phyloP scores from a whole-genome alignment of 2,329 filamentous ascomycete genomes.

The Ophiocordyceps robertsii region DNA sequence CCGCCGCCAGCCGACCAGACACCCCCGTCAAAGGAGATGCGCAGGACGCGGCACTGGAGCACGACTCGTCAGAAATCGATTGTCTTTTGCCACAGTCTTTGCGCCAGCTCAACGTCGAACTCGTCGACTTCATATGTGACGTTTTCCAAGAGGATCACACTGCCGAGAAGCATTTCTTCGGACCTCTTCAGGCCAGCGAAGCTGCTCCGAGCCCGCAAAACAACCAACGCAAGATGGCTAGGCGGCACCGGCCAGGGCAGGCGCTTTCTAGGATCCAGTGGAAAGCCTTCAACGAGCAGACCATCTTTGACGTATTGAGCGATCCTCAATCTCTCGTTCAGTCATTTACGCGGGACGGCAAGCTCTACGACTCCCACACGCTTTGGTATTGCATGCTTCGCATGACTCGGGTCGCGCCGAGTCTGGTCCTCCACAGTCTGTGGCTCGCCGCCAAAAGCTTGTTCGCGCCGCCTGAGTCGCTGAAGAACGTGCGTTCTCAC shows the following conservation, averaged over 20 bases:
- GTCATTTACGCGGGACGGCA: conserved; percentile 41
- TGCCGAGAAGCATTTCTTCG: conserved; percentile 32
- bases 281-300: conserved; percentile 50
- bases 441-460: conserved; percentile 48
- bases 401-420: conserved; percentile 42
- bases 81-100: conserved; percentile 42
- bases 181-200: conserved; percentile 14
- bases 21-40: conserved; percentile 5
- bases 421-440: conserved; percentile 47
- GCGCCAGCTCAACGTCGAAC: conserved; percentile 35
- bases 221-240: conserved; percentile 2
- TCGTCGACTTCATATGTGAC: conserved; percentile 48
- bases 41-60: conserved; percentile 13
- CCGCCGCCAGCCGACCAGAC: conserved; percentile 1
- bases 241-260: conserved; percentile 2
- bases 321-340: conserved; percentile 38
- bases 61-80: conserved; percentile 6
- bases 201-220: conserved; percentile 6
- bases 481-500: conserved; percentile 25
- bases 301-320: conserved; percentile 49
- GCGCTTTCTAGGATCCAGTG: conserved; percentile 27
- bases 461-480: conserved; percentile 38
- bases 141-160: conserved; percentile 43
- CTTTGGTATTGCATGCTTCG: conserved; percentile 51
- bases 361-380: conserved; percentile 45